Evolutionary conservation across 257 asterid genomes (phyloP), one percentile per base, ranked within the genome.

Genomic region (Jasminum sambac): DNA sequence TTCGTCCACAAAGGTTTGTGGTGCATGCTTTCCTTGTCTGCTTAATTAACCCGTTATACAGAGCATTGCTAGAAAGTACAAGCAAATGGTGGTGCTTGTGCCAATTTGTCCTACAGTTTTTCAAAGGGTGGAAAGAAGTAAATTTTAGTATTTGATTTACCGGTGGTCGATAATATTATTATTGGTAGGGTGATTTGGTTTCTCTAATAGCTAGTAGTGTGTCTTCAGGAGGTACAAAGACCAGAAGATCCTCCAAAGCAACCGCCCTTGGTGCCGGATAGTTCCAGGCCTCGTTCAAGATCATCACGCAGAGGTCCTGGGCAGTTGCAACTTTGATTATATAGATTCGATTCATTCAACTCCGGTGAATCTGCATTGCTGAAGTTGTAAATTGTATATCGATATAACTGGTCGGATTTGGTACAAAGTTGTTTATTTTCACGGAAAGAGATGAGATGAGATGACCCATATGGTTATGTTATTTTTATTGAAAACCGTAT

Each of bases 361-460:
- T 70, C 73, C 37, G 37, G 64, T 70, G 77, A 73, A 74, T 40
- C 64, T n/a, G n/a, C n/a, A n/a, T 64, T 69, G 62, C 63, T 46
- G 63, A 77, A 62, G 64, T 64, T 87, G 98, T 90, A 90, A 87
- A 89, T 86, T 87, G 92, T 86, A 85, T 85, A 85, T 87, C 77
- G 81, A 66, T 71, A 73, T 81, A 85, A 95, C 79, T 78, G 81
- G 82, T 83, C 81, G 72, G 75, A 68, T 74, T 76, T 77, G 83
- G 2, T n/a, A 50, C 7, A 82, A 67, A 81, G 85, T 80, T 60
- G 77, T 81, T 81, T 80, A 72, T 72, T 55, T 14, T 55, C 30
- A 59, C 68, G 76, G 66, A 36, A 70, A 59, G 66, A 62, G 4
- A 59, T n/a, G 52, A n/a, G 16, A n/a, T n/a, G n/a, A n/a, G n/a